These are phyloP conservation scores for Paramecium sonneborni DNA, from an alignment of 73 alveolate genomes.

Conservation along the genomic window DNA sequence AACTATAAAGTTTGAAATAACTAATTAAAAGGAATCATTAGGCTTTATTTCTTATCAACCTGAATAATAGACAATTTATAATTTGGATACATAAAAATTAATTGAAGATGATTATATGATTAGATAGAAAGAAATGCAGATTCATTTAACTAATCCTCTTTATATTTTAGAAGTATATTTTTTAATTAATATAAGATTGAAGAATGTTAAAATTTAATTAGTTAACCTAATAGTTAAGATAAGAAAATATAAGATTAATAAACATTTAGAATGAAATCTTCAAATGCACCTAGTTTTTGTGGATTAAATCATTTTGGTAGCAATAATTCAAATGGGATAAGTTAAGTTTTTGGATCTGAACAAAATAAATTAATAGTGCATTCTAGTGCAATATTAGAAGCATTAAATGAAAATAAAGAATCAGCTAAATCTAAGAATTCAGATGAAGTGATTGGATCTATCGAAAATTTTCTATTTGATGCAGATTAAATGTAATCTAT, in stretches of 20 bases:
- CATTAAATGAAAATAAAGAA: constrained; percentile 3
- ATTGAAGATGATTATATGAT: constrained; percentile 9
- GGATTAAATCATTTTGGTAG: neutral
- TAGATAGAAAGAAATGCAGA: neutral
- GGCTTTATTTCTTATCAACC: neutral
- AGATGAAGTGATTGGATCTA: neutral
- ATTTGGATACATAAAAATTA: neutral
- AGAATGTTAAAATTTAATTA: neutral
- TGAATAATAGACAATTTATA: neutral
- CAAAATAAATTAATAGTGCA: neutral
- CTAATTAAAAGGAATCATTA: neutral
- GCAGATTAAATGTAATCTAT: neutral
- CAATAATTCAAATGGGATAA: neutral
- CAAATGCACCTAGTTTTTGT: neutral
- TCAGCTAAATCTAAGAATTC: neutral
- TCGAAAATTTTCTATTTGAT: neutral
- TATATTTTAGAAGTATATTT: neutral
- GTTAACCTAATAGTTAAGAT: neutral
- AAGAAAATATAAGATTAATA: neutral
- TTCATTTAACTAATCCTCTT: neutral
- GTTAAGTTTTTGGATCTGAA: neutral
- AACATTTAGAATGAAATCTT: neutral
- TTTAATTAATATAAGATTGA: neutral
- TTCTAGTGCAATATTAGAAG: constrained; percentile 18
- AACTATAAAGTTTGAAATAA: neutral